Conservation (phyloP, 352 stramenopile genomes). For the Phytopythium chamaehyphon region DNA sequence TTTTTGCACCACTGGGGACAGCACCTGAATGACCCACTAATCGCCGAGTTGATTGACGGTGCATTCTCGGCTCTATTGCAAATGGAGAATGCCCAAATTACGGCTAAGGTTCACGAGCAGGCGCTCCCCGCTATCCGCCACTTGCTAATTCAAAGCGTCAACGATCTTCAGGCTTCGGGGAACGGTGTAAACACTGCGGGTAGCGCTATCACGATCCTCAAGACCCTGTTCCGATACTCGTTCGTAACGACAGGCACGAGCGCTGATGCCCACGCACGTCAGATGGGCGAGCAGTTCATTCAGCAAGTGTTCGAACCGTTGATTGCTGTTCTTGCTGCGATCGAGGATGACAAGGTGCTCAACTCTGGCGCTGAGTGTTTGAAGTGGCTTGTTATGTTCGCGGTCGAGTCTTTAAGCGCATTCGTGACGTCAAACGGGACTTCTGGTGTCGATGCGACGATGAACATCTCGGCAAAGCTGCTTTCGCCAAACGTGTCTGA, state of each 20-base stretch:
- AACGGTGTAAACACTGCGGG: conserved; percentile 57
- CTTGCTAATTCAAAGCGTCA: conserved; percentile 53
- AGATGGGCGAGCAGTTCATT: conserved; percentile 61
- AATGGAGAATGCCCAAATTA: conserved; percentile 54
- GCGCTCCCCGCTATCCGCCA: conserved; percentile 52
- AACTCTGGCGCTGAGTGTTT: conserved; percentile 73
- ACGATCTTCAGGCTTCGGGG: conserved; percentile 41
- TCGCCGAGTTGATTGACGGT: conserved; percentile 66
- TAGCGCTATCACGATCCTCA: conserved; percentile 66
- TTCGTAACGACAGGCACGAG: conserved; percentile 37
- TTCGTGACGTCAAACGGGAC: conserved; percentile 31
- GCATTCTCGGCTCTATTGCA: conserved; percentile 64
- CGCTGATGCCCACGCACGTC: conserved; percentile 24
- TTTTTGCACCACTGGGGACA: conserved; percentile 68
- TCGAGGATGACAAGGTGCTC: conserved; percentile 78
- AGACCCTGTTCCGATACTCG: conserved; percentile 69
- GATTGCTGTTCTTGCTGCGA: conserved; percentile 43
- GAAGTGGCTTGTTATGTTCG: conserved; percentile 83
- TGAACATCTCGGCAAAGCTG: conserved; percentile 65
- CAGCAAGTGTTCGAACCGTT: conserved; percentile 73
- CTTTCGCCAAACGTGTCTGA: conserved; percentile 64
- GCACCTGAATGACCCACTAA: conserved; percentile 73
- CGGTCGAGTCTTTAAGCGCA: conserved; percentile 52
- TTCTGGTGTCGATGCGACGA: conserved; percentile 64
- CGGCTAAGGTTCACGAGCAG: conserved; percentile 54